Evolutionary conservation across 441 rosid species (phyloP).

Genomic region (Breynia disticha): DNA sequence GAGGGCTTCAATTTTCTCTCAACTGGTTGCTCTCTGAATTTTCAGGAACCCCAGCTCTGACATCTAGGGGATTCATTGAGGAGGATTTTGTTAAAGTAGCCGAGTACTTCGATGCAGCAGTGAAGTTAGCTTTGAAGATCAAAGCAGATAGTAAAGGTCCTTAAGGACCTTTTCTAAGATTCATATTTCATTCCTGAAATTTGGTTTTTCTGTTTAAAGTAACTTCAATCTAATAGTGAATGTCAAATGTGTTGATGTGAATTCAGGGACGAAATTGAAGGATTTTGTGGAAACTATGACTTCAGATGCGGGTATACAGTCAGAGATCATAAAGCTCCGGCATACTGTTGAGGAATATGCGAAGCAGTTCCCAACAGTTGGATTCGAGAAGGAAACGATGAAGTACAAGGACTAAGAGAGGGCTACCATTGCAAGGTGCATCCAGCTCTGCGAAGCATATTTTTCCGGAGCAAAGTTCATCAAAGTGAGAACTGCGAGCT

Average conservation of each 20-base stretch:
- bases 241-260: conserved; percentile 4
- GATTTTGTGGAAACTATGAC: conserved; percentile 57
- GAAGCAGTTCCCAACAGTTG: conserved; percentile 91
- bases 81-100: conserved; percentile 90
- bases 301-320: conserved; percentile 30
- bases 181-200: not conserved
- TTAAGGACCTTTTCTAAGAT: not conserved
- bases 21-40: not conserved
- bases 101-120: conserved; percentile 72
- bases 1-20: not conserved
- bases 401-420: conserved; percentile 69
- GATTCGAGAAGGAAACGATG: conserved; percentile 89
- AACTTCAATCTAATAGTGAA: too few relatives aligned
- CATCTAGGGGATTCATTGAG: conserved; percentile 83
- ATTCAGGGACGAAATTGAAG: conserved; percentile 77
- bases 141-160: conserved; percentile 73
- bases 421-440: not conserved
- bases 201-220: not conserved
- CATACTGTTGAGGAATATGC: conserved; percentile 76
- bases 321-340: conserved; percentile 62
- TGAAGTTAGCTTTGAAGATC: conserved; percentile 58
- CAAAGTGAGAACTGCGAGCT: too few relatives aligned
- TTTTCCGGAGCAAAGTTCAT: too few relatives aligned
- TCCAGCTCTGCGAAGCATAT: not conserved
- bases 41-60: conserved; percentile 87